Conservation (phyloP, 345 rosid species). For the Citropsis articulata region DNA sequence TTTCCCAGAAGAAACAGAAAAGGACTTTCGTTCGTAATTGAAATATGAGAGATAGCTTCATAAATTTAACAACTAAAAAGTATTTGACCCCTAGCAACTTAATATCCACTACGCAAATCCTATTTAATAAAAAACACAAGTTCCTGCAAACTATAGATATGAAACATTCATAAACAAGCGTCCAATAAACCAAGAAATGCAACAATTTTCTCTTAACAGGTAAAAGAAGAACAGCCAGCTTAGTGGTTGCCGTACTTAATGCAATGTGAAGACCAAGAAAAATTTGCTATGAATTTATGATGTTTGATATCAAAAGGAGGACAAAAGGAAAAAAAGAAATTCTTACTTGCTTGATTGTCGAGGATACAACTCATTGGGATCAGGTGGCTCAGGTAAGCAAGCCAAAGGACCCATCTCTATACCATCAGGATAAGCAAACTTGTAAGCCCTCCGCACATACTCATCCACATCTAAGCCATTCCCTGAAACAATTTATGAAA, state of each 20-base stretch:
- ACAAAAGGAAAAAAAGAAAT: conserved; percentile 5
- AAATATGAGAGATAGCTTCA: background rate
- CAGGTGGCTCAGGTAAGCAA: conserved; percentile 94
- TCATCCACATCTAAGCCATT: conserved; percentile 98
- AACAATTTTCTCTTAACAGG: background rate
- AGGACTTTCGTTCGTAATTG: background rate
- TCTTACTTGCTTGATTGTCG: conserved; percentile 85
- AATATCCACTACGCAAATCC: background rate
- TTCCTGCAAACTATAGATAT: conserved; percentile 11
- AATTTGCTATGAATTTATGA: conserved; percentile 3
- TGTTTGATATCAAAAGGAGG: conserved; percentile 7
- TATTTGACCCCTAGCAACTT: background rate
- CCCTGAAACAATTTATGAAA: conserved; percentile 46
- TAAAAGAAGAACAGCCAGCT: background rate
- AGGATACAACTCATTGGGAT: conserved; percentile 91
- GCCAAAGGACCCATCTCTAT: conserved; percentile 92
- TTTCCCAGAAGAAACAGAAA: background rate
- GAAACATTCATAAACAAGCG: conserved; percentile 15
- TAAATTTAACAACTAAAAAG: background rate
- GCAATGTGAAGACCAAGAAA: background rate
- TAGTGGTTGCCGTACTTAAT: background rate
- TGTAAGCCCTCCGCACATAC: conserved; percentile 95
- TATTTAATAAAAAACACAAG: background rate
- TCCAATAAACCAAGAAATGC: conserved; percentile 1
- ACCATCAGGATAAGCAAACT: conserved; percentile 97